Conservation (phyloP, 164 flowering plant species). For the Aristolochia californica region DNA sequence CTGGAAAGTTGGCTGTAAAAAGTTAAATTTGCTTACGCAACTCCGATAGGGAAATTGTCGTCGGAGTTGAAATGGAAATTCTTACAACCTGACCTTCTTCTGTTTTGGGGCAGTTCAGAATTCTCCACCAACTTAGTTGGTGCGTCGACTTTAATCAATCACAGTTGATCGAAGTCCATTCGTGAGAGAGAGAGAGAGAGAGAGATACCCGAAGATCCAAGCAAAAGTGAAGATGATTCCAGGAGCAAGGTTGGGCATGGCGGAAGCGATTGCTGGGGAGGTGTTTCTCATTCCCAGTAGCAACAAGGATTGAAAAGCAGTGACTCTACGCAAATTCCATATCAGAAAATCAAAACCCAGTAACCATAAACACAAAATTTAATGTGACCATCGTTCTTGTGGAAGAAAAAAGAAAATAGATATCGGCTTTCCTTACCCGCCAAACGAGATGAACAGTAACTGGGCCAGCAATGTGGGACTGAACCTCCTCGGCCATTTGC, state of each 20-base stretch:
- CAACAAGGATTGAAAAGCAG: constrained; percentile 49
- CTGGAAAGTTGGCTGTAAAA: too few relatives aligned
- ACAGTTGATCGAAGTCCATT: too few relatives aligned
- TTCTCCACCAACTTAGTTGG: too few relatives aligned
- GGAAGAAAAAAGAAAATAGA: background rate
- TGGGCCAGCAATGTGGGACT: constrained; percentile 35
- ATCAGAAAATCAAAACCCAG: background rate
- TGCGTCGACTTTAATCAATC: too few relatives aligned
- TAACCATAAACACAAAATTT: background rate
- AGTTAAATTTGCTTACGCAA: too few relatives aligned
- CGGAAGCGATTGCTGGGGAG: constrained; percentile 80
- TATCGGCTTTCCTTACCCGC: constrained; percentile 34
- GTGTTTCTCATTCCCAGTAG: constrained; percentile 55
- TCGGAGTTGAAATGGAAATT: too few relatives aligned
- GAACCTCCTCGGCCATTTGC: constrained; percentile 48
- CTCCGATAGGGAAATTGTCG: too few relatives aligned
- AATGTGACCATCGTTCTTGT: too few relatives aligned
- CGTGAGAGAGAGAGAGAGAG: background rate
- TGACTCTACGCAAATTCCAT: constrained; percentile 26
- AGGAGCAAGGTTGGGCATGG: constrained; percentile 92
- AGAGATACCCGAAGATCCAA: constrained; percentile 44
- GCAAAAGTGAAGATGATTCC: constrained; percentile 78
- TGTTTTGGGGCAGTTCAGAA: too few relatives aligned
- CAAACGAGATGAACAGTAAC: constrained; percentile 44
- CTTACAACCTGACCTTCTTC: too few relatives aligned